A percentile compares a stretch with the other conserved stretches of the same genome.
These are phyloP conservation scores for Phytophthora capsici DNA, from an alignment of 352 stramenopile species.

Conservation along the genomic window DNA sequence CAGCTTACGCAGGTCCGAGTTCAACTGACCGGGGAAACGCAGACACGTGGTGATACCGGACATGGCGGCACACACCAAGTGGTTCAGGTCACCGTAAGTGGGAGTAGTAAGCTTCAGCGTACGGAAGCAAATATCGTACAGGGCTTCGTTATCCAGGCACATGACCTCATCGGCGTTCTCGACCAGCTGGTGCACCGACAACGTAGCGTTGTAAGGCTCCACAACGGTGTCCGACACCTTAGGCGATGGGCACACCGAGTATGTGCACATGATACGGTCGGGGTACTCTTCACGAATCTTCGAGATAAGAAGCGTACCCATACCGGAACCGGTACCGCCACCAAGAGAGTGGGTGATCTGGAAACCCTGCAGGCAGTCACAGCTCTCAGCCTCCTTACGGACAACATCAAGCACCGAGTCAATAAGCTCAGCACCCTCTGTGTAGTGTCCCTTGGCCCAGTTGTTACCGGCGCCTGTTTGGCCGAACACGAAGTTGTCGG, in stretches of 20 bases:
- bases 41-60: constrained; percentile 99
- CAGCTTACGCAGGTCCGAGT: constrained; percentile 99
- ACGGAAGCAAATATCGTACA: constrained; percentile 99
- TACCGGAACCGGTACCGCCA: constrained; percentile 98
- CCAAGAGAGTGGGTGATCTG: constrained; percentile 99
- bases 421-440: constrained; percentile 98
- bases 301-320: constrained; percentile 99
- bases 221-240: constrained; percentile 99
- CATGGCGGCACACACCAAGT: constrained; percentile 98
- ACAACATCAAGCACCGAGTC: constrained; percentile 99
- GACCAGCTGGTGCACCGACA: constrained; percentile 99
- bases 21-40: constrained; percentile 98
- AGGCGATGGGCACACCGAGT: constrained; percentile 98
- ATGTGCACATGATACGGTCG: constrained; percentile 99
- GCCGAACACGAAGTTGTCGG: constrained; percentile 99
- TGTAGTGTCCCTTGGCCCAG: constrained; percentile 99
- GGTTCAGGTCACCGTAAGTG: constrained; percentile 99
- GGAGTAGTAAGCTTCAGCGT: constrained; percentile 99
- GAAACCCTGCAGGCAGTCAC: constrained; percentile 99
- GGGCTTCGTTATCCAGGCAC: constrained; percentile 99
- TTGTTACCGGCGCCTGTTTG: constrained; percentile 98
- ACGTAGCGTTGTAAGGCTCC: constrained; percentile 99
- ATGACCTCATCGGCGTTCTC: constrained; percentile 99
- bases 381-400: constrained; percentile 98
- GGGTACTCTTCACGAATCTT: constrained; percentile 99